Percentiles rank a stretch among this genome's conserved stretches.
phyloP scores from a whole-genome alignment of 257 asterid species.

The Gentiana dahurica region DNA sequence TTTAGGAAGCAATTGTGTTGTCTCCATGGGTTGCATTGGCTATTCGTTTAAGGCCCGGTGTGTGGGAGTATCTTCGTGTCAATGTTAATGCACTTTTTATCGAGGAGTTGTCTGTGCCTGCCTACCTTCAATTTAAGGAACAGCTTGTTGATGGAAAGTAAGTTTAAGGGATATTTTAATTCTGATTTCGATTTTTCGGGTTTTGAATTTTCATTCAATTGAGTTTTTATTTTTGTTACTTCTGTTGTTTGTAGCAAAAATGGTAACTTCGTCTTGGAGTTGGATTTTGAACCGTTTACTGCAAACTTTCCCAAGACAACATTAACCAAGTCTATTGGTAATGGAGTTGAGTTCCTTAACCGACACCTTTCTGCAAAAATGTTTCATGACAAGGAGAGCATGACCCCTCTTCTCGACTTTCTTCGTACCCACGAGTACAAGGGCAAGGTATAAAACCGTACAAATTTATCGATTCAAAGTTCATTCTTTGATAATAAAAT shows the following conservation, averaged over 20 bases:
- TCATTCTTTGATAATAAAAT: too few relatives aligned
- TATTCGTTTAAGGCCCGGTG: slow-evolving; percentile 87
- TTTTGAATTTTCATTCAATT: background rate
- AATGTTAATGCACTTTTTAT: slow-evolving; percentile 54
- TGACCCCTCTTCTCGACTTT: slow-evolving; percentile 90
- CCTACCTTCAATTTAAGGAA: slow-evolving; percentile 79
- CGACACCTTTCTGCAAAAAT: slow-evolving; percentile 92
- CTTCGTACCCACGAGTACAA: slow-evolving; percentile 67
- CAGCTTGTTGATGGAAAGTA: slow-evolving; percentile 81
- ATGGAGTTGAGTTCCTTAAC: slow-evolving; percentile 96
- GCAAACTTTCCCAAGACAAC: slow-evolving; percentile 88
- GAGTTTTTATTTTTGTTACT: slow-evolving; percentile 1
- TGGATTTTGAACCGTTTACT: slow-evolving; percentile 91
- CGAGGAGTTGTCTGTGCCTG: slow-evolving; percentile 78
- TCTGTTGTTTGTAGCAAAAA: slow-evolving; percentile 37
- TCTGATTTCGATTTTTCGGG: background rate
- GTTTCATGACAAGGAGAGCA: slow-evolving; percentile 92
- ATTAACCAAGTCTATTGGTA: slow-evolving; percentile 87
- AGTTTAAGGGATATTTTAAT: slow-evolving; percentile 3
- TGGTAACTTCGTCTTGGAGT: slow-evolving; percentile 82
- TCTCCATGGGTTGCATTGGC: slow-evolving; percentile 98
- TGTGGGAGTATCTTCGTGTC: slow-evolving; percentile 82
- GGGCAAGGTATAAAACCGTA: slow-evolving; percentile 46
- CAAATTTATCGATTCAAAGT: too few relatives aligned
- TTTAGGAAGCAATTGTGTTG: slow-evolving; percentile 73